phyloP scores from a whole-genome alignment of 108 stramenopile genomes.

The Cyclostephanos tholiformis region DNA sequence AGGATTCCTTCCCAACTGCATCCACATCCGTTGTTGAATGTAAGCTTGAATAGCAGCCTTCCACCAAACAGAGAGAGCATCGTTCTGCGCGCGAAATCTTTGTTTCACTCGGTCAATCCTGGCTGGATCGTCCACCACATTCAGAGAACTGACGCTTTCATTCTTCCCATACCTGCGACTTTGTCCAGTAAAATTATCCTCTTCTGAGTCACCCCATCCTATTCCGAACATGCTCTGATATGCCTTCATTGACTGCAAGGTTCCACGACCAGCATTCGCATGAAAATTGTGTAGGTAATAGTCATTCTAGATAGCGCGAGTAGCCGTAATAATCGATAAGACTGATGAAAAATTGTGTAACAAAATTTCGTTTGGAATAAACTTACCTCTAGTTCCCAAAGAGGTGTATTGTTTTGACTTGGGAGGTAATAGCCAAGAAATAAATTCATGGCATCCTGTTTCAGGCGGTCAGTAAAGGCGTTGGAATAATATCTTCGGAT shows the following conservation, averaged over 20 bases:
- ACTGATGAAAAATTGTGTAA: too few relatives aligned
- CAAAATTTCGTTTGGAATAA: too few relatives aligned
- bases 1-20: constrained; percentile 63
- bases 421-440: constrained; percentile 94
- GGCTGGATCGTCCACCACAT: constrained; percentile 20
- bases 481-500: constrained; percentile 97
- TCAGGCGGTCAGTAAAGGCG: constrained; percentile 95
- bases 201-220: constrained; percentile 58
- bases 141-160: constrained; percentile 14
- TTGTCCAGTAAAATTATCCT: constrained; percentile 9
- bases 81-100: constrained; percentile 61
- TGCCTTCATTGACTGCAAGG: constrained; percentile 71
- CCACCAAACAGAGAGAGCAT: constrained; percentile 77
- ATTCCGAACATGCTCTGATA: constrained; percentile 72
- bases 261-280: constrained; percentile 62
- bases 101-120: constrained; percentile 47
- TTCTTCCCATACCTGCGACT: constrained; percentile 12
- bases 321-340: too few relatives aligned
- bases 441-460: constrained; percentile 98
- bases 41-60: constrained; percentile 70
- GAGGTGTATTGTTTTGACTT: constrained; percentile 67
- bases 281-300: constrained; percentile 90
- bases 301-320: constrained; percentile 42
- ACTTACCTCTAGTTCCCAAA: constrained; percentile 82
- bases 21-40: constrained; percentile 87